Conservation (phyloP, 352 stramenopile species). For the Thalassiosira hispida region DNA sequence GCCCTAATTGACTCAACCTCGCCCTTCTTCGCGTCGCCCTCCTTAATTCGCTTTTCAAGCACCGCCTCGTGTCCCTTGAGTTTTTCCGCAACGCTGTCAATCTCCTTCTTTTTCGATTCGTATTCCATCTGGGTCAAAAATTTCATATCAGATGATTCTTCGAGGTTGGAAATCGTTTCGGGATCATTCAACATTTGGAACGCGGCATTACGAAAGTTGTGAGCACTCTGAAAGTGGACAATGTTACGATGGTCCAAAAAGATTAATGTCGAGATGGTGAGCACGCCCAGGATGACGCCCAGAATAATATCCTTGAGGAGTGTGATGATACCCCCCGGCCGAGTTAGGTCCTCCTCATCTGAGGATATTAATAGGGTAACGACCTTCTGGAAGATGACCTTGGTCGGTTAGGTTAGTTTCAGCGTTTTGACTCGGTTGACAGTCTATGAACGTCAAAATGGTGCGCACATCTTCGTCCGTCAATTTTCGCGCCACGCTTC, state of each 20-base stretch:
- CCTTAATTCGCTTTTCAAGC: slow-evolving; percentile 6
- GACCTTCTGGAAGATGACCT: slow-evolving; percentile 17
- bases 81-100: not conserved
- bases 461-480: no score
- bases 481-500: no score
- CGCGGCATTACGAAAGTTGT: slow-evolving; percentile 32
- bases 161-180: slow-evolving; percentile 23
- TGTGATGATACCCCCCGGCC: not conserved
- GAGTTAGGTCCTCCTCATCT: slow-evolving; percentile 5
- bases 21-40: slow-evolving; percentile 9
- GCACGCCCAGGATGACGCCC: slow-evolving; percentile 19
- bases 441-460: no score
- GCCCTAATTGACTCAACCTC: slow-evolving; percentile 16
- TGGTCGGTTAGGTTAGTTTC: no score
- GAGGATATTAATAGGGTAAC: not conserved
- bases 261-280: slow-evolving; percentile 32
- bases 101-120: slow-evolving; percentile 10
- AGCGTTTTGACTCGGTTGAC: no score
- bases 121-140: slow-evolving; percentile 32
- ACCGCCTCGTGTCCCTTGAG: not conserved
- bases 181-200: slow-evolving; percentile 32
- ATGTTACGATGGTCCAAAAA: slow-evolving; percentile 45
- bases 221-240: slow-evolving; percentile 42
- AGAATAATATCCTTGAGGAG: slow-evolving; percentile 42
- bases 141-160: slow-evolving; percentile 32